phyloP scores from a whole-genome alignment of 345 rosid species.

The Cardiospermum halicacabum region DNA sequence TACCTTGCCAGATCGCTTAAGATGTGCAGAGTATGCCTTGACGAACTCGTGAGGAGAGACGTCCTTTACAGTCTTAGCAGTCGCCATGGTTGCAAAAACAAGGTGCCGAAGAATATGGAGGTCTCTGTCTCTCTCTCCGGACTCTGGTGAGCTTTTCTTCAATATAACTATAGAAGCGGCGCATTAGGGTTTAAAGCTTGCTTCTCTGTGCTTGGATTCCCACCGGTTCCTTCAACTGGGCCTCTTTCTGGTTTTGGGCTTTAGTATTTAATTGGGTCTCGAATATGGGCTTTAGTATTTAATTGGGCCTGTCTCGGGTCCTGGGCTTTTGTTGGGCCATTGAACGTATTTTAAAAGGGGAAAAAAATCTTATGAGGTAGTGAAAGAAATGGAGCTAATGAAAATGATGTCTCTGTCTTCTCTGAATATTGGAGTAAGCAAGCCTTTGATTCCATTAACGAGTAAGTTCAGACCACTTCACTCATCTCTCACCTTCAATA shows the following conservation, averaged over 20 bases:
- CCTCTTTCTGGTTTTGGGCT: too few relatives aligned
- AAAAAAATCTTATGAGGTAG: neutral
- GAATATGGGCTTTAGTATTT: too few relatives aligned
- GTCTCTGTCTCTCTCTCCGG: neutral
- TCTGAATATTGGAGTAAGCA: conserved; percentile 8
- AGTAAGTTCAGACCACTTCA: conserved; percentile 7
- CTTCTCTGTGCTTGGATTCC: too few relatives aligned
- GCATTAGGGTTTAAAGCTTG: neutral
- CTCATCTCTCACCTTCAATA: conserved; percentile 18
- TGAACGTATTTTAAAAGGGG: too few relatives aligned
- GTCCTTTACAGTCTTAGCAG: conserved; percentile 42
- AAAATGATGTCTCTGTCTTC: conserved; percentile 34
- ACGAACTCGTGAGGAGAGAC: conserved; percentile 55
- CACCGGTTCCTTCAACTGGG: too few relatives aligned
- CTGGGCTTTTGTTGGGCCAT: too few relatives aligned
- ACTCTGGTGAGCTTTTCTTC: neutral
- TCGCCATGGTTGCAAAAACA: conserved; percentile 15
- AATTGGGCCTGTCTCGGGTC: too few relatives aligned
- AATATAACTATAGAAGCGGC: neutral
- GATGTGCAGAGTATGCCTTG: conserved; percentile 49
- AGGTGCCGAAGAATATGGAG: neutral
- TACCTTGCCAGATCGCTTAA: conserved; percentile 57
- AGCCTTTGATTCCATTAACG: conserved; percentile 10
- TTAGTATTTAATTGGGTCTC: too few relatives aligned
- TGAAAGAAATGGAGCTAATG: neutral